Evolutionary conservation across 139 green algal genomes (phyloP), one percentile per base, ranked within the genome.

Genomic region (Pleodorina starrii): DNA sequence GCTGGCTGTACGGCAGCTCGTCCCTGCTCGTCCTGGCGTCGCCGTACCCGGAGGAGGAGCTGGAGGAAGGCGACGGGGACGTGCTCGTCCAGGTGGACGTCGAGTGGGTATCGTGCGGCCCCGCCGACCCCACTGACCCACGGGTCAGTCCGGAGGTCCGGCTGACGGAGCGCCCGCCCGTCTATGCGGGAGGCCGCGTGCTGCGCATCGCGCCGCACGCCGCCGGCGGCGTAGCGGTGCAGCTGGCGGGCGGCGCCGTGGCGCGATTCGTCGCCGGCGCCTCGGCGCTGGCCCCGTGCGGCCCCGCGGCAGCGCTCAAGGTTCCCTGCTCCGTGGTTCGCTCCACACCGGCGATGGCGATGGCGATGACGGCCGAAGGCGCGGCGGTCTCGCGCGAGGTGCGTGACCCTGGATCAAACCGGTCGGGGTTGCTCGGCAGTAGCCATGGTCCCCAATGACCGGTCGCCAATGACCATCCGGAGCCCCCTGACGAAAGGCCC

Each of bases 21-120:
- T 71, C 54, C 12, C 71, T 94, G 85, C 88, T 94, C 50, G 60
- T 93, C 81, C 74, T 94, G 29, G 92, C 90, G 19, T 71, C 90
- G 46, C 92, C 92, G 5, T 81, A 71, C 36, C 84, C 85, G 1
- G 85, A 90, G n/a, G 6, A n/a, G 21, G 90, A 48, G 25, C 50
- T 92, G 10, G 90, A 93, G 60, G 77, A 46, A 11, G 84, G 82
- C 11, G 23, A 51, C 19, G 92, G 90, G 1, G 84, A 90, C 38
- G 87, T 93, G n/a, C 73, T 94, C 54, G 59, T 92, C 25, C 66
- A 90, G 77, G 75, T 87, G 23, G 46, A 66, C 63, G 60, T 91
- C 1, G 60, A 50, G 29, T 88, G 82, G 82, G 11, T 79, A 10
- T 88, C 82, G 1, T 54, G 63, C 44, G 82, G 82, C 29, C 66